phyloP scores from a whole-genome alignment of 495 filamentous ascomycete species.

The Thozetella sp. region DNA sequence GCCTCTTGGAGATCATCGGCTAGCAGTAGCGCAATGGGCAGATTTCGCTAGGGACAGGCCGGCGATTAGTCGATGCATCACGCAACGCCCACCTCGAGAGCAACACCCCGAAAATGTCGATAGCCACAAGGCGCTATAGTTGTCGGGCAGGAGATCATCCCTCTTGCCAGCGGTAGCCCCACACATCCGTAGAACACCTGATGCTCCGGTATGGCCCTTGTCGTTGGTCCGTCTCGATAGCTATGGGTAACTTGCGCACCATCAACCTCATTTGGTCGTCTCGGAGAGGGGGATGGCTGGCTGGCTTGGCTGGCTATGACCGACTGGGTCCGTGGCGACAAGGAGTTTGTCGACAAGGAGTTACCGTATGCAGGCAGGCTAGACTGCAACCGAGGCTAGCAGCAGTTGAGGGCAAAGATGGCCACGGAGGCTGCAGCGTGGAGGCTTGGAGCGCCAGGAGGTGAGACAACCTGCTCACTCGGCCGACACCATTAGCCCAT shows the following conservation, averaged over 20 bases:
- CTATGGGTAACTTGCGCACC: too few relatives aligned
- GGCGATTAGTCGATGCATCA: background rate
- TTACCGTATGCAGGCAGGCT: too few relatives aligned
- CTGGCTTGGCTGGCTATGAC: too few relatives aligned
- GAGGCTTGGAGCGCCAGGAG: too few relatives aligned
- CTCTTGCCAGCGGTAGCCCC: background rate
- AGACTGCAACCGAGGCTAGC: too few relatives aligned
- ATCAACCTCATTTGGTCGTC: too few relatives aligned
- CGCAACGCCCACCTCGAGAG: background rate
- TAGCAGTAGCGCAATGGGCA: background rate
- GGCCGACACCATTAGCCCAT: background rate
- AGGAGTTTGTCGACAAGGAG: too few relatives aligned
- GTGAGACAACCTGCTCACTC: background rate
- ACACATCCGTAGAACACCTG: too few relatives aligned
- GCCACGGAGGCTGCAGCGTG: background rate
- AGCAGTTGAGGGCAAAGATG: background rate
- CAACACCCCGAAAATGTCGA: background rate
- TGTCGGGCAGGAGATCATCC: background rate
- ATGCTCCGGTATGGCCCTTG: too few relatives aligned
- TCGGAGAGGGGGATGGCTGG: too few relatives aligned
- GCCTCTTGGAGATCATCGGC: background rate
- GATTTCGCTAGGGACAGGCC: constrained; percentile 1
- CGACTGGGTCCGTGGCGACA: too few relatives aligned
- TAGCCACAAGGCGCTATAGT: background rate
- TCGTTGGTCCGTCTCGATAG: too few relatives aligned